phyloP scores from a whole-genome alignment of 177 flowering plant genomes.

The Tripterygium wilfordii region DNA sequence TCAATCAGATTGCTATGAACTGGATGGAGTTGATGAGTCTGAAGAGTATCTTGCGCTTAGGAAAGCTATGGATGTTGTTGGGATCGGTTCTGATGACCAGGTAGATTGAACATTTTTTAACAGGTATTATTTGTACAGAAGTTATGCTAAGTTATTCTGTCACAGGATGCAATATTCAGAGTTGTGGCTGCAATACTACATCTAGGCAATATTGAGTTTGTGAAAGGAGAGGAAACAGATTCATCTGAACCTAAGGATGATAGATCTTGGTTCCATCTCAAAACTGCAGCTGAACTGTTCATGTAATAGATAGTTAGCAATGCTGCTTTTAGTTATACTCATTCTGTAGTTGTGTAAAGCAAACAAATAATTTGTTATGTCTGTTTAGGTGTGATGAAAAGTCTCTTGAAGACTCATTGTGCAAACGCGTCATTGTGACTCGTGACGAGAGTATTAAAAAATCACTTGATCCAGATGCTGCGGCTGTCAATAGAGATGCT shows the following conservation, averaged over 20 bases:
- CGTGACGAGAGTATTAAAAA: constrained; percentile 94
- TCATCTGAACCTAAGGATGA: constrained; percentile 93
- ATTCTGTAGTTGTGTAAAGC: not conserved
- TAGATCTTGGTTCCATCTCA: constrained; percentile 74
- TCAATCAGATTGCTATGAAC: constrained; percentile 77
- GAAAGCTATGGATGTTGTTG: constrained; percentile 91
- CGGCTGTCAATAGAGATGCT: constrained; percentile 91
- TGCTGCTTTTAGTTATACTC: not conserved
- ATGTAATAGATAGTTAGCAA: constrained; percentile 49
- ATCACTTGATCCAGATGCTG: constrained; percentile 79
- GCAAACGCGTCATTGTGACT: constrained; percentile 93
- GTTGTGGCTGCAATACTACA: constrained; percentile 96
- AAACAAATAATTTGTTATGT: constrained; percentile 2
- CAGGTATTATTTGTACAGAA: not conserved
- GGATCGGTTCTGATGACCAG: constrained; percentile 82
- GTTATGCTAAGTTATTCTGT: constrained; percentile 5
- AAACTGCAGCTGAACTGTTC: constrained; percentile 83
- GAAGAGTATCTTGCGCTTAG: constrained; percentile 81
- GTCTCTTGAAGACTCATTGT: constrained; percentile 83
- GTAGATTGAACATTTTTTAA: constrained; percentile 22
- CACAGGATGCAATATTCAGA: constrained; percentile 89
- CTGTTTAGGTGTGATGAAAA: constrained; percentile 82
- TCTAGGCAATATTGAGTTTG: constrained; percentile 91
- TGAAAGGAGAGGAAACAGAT: constrained; percentile 71
- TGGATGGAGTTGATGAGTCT: constrained; percentile 79